Base-by-base conservation (phyloP, 306 rosid species). In the Sicyos edulis region DNA sequence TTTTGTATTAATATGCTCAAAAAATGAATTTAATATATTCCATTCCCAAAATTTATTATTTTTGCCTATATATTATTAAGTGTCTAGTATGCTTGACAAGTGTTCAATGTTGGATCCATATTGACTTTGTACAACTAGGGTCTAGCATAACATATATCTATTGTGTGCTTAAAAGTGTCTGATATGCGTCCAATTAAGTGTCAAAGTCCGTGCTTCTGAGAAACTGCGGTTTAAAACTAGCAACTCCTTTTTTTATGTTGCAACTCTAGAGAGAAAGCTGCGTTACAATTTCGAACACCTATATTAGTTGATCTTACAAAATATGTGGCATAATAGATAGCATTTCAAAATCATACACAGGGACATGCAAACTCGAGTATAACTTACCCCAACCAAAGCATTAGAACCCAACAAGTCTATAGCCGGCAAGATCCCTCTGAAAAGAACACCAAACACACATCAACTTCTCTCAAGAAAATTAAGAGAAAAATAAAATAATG, bases 371-470 rank as follows among this genome's bases (percentile, higher is more conserved):
- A 53, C 50, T 17, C 42, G 45, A 58, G 45, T 50, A 50, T 13
- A 78, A 77, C 92, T 78, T 82, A 90, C 96, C 92, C 88, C 93
- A 73, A 79, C 85, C 70, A 83, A 49, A 64, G 77, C 85, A 60
- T 76, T 74, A 74, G 49, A 65, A 4, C 83, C 75, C 79, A 92
- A 44, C 74, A 90, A 70, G 62, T 81, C 89, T 57, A 92, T 74
- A 6, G 98, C 98, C 59, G 96, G 85, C 80, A 92, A 79, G 75
- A 92, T 80, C 80, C 98, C 98, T 34, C 96, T 92, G 96, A 78
- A 16, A 58, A 82, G 29, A 81, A 78, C 24, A 73, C 11, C 77
- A 74, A 53, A 74, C 72, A 78, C 70, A 73, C 19, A 71, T 77
- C 80, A 89, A 78, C 74, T 74, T 68, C 68, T 67, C 40, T 65